Conservation (phyloP, 2,329 filamentous ascomycete genomes). For the Neocucurbitaria cava region DNA sequence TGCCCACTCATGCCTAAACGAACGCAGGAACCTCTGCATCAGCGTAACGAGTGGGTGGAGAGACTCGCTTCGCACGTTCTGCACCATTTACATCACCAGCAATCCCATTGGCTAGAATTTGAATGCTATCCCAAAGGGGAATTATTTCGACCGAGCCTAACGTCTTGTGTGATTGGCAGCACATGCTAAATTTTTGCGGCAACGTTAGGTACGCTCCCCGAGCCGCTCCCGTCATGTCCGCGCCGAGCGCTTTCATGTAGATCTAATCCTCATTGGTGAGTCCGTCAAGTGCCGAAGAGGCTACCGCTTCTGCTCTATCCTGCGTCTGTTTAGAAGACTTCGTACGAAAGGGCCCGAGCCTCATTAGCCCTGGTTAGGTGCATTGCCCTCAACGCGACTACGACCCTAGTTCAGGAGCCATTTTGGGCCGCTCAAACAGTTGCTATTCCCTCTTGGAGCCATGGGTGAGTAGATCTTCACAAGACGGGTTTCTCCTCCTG, state of each 20-base stretch:
- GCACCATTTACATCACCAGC: neutral
- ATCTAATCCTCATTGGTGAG: neutral
- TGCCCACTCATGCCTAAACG: no score
- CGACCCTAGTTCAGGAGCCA: neutral
- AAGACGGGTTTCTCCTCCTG: neutral
- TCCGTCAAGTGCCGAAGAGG: neutral
- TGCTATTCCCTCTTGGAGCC: neutral
- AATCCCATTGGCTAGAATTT: neutral
- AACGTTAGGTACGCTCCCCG: conserved; percentile 4
- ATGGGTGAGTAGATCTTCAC: neutral
- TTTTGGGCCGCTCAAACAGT: neutral
- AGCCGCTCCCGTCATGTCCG: conserved; percentile 8
- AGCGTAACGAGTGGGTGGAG: neutral
- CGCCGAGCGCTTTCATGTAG: neutral
- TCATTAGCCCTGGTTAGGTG: neutral
- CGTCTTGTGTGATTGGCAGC: neutral
- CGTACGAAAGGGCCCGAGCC: neutral
- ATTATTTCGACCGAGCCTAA: neutral
- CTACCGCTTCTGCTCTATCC: neutral
- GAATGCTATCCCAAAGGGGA: neutral
- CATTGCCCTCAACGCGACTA: neutral
- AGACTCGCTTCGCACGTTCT: neutral
- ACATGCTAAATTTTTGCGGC: neutral
- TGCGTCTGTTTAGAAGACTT: neutral
- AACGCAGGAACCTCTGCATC: neutral